phyloP scores from a whole-genome alignment of 805 yeast species.

The Pichia manshurica region DNA sequence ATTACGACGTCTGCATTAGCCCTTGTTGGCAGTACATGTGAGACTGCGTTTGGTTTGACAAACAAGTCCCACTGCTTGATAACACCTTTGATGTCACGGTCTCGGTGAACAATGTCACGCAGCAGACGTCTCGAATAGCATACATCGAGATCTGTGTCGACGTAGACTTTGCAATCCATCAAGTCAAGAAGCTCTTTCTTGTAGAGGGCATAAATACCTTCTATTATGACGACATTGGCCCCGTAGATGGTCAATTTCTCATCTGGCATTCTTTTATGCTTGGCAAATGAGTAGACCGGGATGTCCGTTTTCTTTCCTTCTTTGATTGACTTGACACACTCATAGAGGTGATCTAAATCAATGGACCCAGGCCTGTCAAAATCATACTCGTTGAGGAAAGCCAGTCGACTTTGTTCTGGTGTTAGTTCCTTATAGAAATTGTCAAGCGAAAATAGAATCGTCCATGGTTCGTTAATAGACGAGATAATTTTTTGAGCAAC shows the following conservation, averaged over 20 bases:
- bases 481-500: constrained; percentile 79
- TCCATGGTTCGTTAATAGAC: constrained; percentile 85
- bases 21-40: constrained; percentile 70
- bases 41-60: constrained; percentile 88
- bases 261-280: constrained; percentile 50
- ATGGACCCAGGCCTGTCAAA: constrained; percentile 84
- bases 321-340: constrained; percentile 60
- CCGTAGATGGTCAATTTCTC: constrained; percentile 79
- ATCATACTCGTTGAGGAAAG: constrained; percentile 68
- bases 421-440: constrained; percentile 80
- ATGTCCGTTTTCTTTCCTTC: constrained; percentile 63
- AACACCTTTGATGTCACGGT: constrained; percentile 77
- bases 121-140: constrained; percentile 85
- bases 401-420: constrained; percentile 52
- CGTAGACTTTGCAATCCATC: constrained; percentile 84
- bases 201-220: constrained; percentile 82
- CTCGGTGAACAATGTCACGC: constrained; percentile 81
- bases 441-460: constrained; percentile 82
- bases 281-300: constrained; percentile 63
- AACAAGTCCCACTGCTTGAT: constrained; percentile 84
- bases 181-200: constrained; percentile 62
- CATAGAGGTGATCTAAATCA: constrained; percentile 67
- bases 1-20: constrained; percentile 76
- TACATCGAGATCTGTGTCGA: constrained; percentile 89
- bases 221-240: constrained; percentile 87